Evolutionary conservation across 2,329 filamentous ascomycete genomes (phyloP), one percentile per base, ranked within the genome.

Genomic region (Fusarium newnesense): DNA sequence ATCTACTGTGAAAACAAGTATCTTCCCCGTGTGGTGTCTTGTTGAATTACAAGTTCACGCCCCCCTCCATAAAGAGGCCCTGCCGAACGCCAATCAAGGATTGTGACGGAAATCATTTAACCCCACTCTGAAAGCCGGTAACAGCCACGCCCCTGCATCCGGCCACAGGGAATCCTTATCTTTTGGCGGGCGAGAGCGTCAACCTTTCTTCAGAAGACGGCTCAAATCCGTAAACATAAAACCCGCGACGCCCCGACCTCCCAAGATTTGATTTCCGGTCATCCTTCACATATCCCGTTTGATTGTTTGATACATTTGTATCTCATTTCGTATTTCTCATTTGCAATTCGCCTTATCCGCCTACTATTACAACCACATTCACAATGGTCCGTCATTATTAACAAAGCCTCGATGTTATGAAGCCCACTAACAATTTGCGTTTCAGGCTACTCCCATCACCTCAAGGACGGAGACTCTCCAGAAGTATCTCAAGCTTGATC

Each of bases 401-500:
- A 24, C 24, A 24, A 24, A 24, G 24, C 24, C 24, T 24, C 24
- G 24, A 24, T 24, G 24, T 24, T 24, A 24, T 24, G 24, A 24
- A 24, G 24, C 24, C 24, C 24, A 24, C 24, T 24, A 24, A 77
- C 67, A 65, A 36, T 7, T 24, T 39, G 42, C 24, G n/a, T 4
- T 12, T 2, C 47, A 77, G 76, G 69, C 75, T 61, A 19, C 66
- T 46, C 60, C 74, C 4, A 60, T 69, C 1, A 75, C 69, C 40
- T 77, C 76, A 65, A 63, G 76, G 69, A 77, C 76, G 60, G 81
- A 82, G 58, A 83, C 78, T 73, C 91, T 98, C 84, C 87, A 92
- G 84, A 98, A 98, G 86, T 98, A 96, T 89, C 91, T 96, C 86
- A 88, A 88, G 81, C 93, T 98, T 80, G 92, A 95, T 83, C 96